A percentile compares a stretch with the other conserved stretches of the same genome.
Conservation (phyloP, 495 filamentous ascomycete species). For the Xylaria flabelliformis region DNA sequence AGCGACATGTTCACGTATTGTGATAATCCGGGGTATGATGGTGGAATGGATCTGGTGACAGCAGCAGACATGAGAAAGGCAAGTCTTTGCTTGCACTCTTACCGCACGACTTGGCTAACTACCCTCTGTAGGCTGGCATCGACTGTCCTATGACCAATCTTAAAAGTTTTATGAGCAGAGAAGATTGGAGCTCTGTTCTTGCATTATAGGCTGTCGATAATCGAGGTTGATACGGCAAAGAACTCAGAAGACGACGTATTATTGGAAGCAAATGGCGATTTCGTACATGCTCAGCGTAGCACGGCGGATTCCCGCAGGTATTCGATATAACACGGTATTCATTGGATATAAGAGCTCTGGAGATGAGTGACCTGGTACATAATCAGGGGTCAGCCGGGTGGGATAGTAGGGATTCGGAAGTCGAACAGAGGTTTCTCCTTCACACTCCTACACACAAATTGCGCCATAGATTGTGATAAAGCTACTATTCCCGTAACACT, state of each 20-base stretch:
- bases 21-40: constrained; percentile 9
- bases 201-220: constrained; percentile 4
- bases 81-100: not conserved
- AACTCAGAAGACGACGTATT: constrained; percentile 2
- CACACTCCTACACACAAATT: not conserved
- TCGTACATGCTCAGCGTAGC: not conserved
- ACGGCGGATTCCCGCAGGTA: not conserved
- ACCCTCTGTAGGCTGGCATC: not conserved
- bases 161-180: not conserved
- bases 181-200: constrained; percentile 13
- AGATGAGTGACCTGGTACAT: not conserved
- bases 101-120: constrained; percentile 2
- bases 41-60: constrained; percentile 9
- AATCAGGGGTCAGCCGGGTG: not conserved
- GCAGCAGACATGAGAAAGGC: constrained; percentile 10
- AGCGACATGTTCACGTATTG: constrained; percentile 13
- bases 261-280: not conserved
- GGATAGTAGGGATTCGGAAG: not conserved
- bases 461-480: not conserved
- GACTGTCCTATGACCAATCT: constrained; percentile 2
- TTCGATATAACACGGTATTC: not conserved
- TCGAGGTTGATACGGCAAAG: not conserved
- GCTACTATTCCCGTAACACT: not conserved
- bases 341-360: not conserved
- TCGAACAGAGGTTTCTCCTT: constrained; percentile 9